Percentiles rank a stretch among this genome's conserved stretches.
Evolutionary conservation across 2,329 filamentous ascomycete species (phyloP).

Genomic region (Colletotrichum incanum): DNA sequence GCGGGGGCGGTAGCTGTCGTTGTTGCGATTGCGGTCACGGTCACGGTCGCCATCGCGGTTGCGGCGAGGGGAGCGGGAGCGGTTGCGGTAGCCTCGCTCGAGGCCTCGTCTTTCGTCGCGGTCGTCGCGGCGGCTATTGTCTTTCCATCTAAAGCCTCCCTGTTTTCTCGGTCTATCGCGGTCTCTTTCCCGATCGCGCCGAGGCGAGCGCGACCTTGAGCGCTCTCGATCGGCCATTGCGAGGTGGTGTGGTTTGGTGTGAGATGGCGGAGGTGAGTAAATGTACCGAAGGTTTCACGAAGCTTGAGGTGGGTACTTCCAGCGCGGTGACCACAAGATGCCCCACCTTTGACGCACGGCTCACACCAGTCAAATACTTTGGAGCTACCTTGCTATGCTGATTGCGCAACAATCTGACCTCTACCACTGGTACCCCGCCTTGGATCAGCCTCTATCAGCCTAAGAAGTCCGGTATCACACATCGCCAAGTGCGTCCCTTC

Average conservation of each 20-base stretch:
- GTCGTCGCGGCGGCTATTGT: constrained; percentile 65
- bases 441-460: too few species aligned
- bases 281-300: neutral
- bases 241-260: constrained; percentile 3
- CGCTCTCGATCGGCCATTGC: constrained; percentile 40
- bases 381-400: neutral
- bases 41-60: constrained; percentile 55
- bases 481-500: too few species aligned
- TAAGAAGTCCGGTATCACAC: too few species aligned
- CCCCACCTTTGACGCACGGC: neutral
- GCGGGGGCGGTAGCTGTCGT: constrained; percentile 44
- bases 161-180: constrained; percentile 37
- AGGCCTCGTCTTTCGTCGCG: constrained; percentile 57
- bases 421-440: too few species aligned
- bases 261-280: neutral
- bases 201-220: constrained; percentile 42
- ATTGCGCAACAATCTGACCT: neutral
- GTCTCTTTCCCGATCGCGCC: constrained; percentile 37
- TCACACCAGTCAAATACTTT: too few species aligned
- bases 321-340: neutral
- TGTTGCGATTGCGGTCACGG: constrained; percentile 53
- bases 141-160: constrained; percentile 71
- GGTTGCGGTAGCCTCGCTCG: constrained; percentile 68
- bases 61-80: constrained; percentile 56
- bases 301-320: neutral